Conservation (phyloP, 108 stramenopile genomes). For the Cyclotella cryptica region DNA sequence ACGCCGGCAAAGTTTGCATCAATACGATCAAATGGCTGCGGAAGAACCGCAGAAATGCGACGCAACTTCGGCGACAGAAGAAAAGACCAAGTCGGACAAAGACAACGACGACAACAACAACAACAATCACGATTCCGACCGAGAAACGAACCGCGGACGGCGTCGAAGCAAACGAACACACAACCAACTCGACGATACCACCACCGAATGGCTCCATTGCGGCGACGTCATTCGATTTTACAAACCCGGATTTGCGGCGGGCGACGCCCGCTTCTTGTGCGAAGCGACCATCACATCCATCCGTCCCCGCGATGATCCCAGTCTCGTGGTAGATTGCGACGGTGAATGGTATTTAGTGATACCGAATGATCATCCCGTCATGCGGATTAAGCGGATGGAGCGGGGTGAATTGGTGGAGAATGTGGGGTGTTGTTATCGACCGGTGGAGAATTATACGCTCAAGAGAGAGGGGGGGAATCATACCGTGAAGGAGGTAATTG, state of each 20-base stretch:
- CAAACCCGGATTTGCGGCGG: background rate
- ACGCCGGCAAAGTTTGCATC: background rate
- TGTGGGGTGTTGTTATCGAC: background rate
- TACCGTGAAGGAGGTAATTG: background rate
- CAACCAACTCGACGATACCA: background rate
- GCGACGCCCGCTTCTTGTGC: background rate
- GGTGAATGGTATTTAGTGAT: background rate
- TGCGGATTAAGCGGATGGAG: background rate
- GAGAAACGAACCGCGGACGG: background rate
- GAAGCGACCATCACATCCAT: background rate
- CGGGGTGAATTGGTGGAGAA: background rate
- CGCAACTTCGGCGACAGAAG: too few species aligned
- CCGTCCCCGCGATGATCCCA: background rate
- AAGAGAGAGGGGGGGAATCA: background rate
- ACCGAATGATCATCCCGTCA: background rate
- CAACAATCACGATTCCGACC: background rate
- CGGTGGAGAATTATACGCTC: background rate
- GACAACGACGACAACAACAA: too few species aligned
- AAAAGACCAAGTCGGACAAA: too few species aligned
- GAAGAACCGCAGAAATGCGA: background rate
- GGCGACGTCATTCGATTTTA: conserved; percentile 7
- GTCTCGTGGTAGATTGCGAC: background rate
- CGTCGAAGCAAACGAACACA: background rate
- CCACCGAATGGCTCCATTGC: background rate
- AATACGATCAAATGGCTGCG: background rate